Base-by-base conservation (phyloP, 352 stramenopile genomes). In the Phytophthora citrophthora region DNA sequence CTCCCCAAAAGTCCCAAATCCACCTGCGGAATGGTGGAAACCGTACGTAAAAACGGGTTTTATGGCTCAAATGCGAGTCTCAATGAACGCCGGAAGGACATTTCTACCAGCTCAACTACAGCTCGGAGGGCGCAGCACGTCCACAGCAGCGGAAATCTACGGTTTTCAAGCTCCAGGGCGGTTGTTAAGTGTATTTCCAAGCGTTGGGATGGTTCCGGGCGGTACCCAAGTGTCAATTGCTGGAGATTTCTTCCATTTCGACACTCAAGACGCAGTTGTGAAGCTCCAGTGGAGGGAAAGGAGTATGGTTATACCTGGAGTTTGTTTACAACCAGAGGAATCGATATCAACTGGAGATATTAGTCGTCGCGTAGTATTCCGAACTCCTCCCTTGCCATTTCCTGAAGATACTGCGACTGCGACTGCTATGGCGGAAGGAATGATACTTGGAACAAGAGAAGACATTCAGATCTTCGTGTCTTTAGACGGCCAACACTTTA, bases 191-290 rank as follows among this genome's bases (percentile, higher is more conserved):
- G 27, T 83, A 2, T 83, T 77, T 2, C 81, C 83, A 8, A 72
- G 45, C 11, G 48, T 73, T 0, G 79, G 77, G 1, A 72, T 79
- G 36, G 50, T 77, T 3, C 56, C 46, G 9, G 84, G 84, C 16
- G 74, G 74, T 5, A 91, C 81, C 7, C 64, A 80, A 23, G 68
- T 93, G 2, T 73, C 74, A 0, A 52, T 93, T 15, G 64, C 71
- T 4, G 72, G 68, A 0, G 69, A 86, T 23, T 87, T 79, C 27
- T 86, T 89, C 26, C 68, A 80, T 26, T 89, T 89, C 40, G 82
- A 90, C 31, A 85, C 81, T 0, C 49, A 86, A 31, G 80, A 93
- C 26, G 71, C 65, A 5, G 61, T 69, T 16, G 77, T 87, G 2
- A 70, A 70, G 29, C 50, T 92, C 5, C 67, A 76, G 24, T 89